phyloP scores from a whole-genome alignment of 1,284 basidiomycete genomes.

The Amylostereum chailletii region DNA sequence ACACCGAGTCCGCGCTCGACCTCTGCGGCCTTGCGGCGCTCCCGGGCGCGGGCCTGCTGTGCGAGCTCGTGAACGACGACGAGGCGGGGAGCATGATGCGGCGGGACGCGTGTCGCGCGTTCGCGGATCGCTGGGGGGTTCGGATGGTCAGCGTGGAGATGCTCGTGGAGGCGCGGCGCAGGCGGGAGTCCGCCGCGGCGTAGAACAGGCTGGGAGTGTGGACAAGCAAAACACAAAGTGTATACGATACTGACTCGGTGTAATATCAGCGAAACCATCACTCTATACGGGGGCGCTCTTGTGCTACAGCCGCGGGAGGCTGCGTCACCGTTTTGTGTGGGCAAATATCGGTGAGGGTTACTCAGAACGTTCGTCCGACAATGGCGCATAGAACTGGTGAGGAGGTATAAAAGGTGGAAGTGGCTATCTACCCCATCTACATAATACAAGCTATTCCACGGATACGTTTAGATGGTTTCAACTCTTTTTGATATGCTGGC shows the following conservation, averaged over 20 bases:
- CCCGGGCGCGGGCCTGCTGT: conserved; percentile 79
- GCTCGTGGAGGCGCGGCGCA: conserved; percentile 38
- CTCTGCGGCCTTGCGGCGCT: conserved; percentile 77
- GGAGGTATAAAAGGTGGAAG: too few relatives aligned
- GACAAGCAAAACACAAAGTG: background rate
- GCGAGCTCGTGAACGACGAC: conserved; percentile 93
- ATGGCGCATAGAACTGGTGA: too few relatives aligned
- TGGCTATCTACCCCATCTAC: too few relatives aligned
- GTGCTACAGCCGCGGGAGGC: background rate
- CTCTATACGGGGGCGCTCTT: background rate
- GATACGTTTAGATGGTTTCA: too few relatives aligned
- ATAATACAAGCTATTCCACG: too few relatives aligned
- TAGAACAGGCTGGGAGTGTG: background rate
- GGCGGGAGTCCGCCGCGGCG: conserved; percentile 4
- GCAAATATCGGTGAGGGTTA: too few relatives aligned
- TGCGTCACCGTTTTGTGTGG: background rate
- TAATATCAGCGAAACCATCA: background rate
- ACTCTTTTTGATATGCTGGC: too few relatives aligned
- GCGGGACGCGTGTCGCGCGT: conserved; percentile 87
- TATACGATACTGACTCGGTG: background rate
- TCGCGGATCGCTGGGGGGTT: conserved; percentile 87
- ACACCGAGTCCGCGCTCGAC: conserved; percentile 91
- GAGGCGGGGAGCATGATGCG: conserved; percentile 90
- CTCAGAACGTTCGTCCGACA: too few relatives aligned
- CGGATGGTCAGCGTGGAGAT: conserved; percentile 93